Evolutionary conservation across 345 rosid species (phyloP).

Genomic region (Cochlearia excelsa): DNA sequence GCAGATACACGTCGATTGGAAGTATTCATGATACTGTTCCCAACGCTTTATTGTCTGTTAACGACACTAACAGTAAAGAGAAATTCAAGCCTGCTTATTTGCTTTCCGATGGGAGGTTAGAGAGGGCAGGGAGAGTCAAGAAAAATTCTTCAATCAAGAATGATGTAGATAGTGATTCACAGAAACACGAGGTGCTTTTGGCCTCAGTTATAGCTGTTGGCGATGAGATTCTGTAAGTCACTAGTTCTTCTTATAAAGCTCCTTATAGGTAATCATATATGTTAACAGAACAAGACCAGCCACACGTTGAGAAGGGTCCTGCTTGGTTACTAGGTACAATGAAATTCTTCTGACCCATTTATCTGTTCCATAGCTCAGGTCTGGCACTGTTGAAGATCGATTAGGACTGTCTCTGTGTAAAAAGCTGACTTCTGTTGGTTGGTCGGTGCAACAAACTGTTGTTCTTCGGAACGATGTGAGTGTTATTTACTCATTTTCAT

Average conservation of each 20-base stretch:
- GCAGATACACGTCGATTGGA: conserved; percentile 95
- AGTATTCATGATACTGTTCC: conserved; percentile 93
- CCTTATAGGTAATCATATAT: neutral
- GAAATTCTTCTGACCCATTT: conserved; percentile 36
- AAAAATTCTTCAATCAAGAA: conserved; percentile 42
- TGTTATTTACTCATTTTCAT: conserved; percentile 24
- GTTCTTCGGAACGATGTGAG: conserved; percentile 85
- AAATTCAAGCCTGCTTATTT: conserved; percentile 91
- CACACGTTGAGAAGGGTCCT: conserved; percentile 4
- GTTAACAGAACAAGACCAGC: conserved; percentile 12
- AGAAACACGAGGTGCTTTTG: conserved; percentile 45
- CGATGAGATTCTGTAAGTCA: conserved; percentile 98
- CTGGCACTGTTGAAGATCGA: conserved; percentile 89
- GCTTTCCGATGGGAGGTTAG: conserved; percentile 95
- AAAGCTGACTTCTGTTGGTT: conserved; percentile 77
- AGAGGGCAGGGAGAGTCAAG: conserved; percentile 94
- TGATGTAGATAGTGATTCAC: conserved; percentile 42
- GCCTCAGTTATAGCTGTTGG: conserved; percentile 82
- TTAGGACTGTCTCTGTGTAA: conserved; percentile 66
- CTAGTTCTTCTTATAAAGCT: conserved; percentile 19
- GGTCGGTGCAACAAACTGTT: conserved; percentile 62
- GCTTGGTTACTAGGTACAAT: conserved; percentile 16
- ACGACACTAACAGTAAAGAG: conserved; percentile 44
- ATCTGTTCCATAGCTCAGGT: conserved; percentile 99
- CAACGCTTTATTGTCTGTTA: conserved; percentile 60